Conservation (phyloP, 495 filamentous ascomycete species). For the Barbatosphaeria neglecta region DNA sequence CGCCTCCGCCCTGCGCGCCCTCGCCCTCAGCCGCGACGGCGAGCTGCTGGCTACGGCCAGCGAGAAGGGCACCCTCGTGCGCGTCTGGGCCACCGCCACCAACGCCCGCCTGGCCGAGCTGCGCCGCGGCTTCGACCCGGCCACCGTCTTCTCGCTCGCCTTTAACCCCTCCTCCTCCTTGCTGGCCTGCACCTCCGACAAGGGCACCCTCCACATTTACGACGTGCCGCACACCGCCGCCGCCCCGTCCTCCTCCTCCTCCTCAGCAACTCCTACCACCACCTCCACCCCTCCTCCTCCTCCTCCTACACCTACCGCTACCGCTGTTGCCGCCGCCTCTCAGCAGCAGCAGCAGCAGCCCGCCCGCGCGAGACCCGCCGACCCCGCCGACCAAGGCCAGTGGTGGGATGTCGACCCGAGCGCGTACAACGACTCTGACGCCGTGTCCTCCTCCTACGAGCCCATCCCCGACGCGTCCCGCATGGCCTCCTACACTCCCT, state of each 20-base stretch:
- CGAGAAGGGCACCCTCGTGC: conserved; percentile 85
- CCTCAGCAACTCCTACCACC: background rate
- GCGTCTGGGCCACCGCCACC: conserved; percentile 66
- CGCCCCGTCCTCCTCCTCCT: background rate
- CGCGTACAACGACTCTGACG: background rate
- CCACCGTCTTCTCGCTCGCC: conserved; percentile 73
- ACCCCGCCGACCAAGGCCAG: background rate
- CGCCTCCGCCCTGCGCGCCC: conserved; percentile 61
- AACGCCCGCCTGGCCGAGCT: conserved; percentile 72
- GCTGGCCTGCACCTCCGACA: conserved; percentile 93
- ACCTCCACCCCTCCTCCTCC: no score
- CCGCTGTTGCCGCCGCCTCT: no score
- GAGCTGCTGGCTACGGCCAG: conserved; percentile 82
- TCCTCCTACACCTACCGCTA: no score
- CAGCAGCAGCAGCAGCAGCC: conserved; percentile 20
- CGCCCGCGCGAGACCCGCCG: conserved; percentile 4
- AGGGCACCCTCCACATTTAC: conserved; percentile 88
- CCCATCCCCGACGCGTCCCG: background rate
- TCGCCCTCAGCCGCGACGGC: conserved; percentile 70
- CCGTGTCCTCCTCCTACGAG: background rate
- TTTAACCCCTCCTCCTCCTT: conserved; percentile 70
- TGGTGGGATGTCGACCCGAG: background rate
- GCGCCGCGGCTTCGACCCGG: conserved; percentile 78
- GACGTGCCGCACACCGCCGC: conserved; percentile 42
- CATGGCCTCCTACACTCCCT: no score